Evolutionary conservation across 441 rosid species (phyloP).

Genomic region (Viola pubescens): DNA sequence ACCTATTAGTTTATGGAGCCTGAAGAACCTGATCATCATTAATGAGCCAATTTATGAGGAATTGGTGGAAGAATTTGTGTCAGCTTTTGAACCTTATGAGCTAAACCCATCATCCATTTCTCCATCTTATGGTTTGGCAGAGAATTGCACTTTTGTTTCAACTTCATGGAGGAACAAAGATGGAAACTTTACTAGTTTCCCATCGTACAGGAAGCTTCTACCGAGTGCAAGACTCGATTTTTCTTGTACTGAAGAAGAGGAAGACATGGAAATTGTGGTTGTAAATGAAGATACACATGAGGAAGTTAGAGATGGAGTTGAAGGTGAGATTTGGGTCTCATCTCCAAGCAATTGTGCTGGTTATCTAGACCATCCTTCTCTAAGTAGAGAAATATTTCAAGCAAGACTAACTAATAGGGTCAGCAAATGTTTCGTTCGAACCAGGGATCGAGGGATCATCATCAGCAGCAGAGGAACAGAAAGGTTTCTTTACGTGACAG

Average conservation of each 20-base stretch:
- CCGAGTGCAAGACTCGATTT: slow-evolving; percentile 38
- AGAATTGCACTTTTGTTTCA: slow-evolving; percentile 59
- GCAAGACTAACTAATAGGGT: slow-evolving; percentile 28
- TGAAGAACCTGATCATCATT: slow-evolving; percentile 49
- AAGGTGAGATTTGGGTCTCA: slow-evolving; percentile 65
- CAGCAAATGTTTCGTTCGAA: slow-evolving; percentile 30
- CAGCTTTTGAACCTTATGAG: slow-evolving; percentile 30
- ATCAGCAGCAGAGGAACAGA: slow-evolving; percentile 25
- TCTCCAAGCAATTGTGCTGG: slow-evolving; percentile 61
- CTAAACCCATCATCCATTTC: slow-evolving; percentile 41
- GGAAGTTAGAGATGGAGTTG: slow-evolving; percentile 38
- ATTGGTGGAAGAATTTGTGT: slow-evolving; percentile 37
- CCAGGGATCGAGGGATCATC: slow-evolving; percentile 49
- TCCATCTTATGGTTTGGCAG: slow-evolving; percentile 64
- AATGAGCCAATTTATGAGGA: slow-evolving; percentile 48
- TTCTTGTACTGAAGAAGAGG: slow-evolving; percentile 22
- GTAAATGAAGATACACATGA: slow-evolving; percentile 44
- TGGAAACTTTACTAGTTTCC: slow-evolving; percentile 14
- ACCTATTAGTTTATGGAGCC: slow-evolving; percentile 26
- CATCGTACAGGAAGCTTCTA: slow-evolving; percentile 37
- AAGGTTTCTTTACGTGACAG: slow-evolving; percentile 44
- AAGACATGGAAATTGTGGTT: slow-evolving; percentile 40
- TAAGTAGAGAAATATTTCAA: slow-evolving; percentile 35
- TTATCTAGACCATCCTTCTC: slow-evolving; percentile 43
- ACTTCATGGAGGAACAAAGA: slow-evolving; percentile 43